Base-by-base conservation (phyloP, 257 asterid species). In the Solanum chiquidenum region DNA sequence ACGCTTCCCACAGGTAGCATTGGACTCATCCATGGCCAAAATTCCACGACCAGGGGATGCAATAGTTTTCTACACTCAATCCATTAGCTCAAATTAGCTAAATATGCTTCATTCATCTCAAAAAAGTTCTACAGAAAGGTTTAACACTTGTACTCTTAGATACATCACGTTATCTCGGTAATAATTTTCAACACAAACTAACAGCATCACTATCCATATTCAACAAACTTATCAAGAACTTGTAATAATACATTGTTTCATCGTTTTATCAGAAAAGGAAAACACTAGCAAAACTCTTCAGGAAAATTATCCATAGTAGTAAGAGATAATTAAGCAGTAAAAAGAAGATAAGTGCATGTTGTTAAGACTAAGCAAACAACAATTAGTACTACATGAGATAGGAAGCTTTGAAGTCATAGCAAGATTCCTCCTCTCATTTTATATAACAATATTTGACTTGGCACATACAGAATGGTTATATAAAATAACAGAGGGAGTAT, bases 41-140 rank as follows among this genome's bases (percentile, higher is more conserved):
- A 94, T 94, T 69, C 98, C 96, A 16, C 95, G 96, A n/a, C 98
- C 98, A 9, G 98, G 96, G 9, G 96, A 91, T 82, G 97, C 95
- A 71, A 94, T 66, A 1, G 95, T 93, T 94, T 94, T 94, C 97
- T 94, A 79, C 33, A 75, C 79, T 69, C 83, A 77, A 46, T 42
- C 12, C 74, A 80, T 40, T 46, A 4, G 35, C 11, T 86, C 68
- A 89, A 66, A 21, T 89, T 33, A 84, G 85, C 52, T 14, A 55
- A 10, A 2, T 69, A 23, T 69, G 37, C 46, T 76, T 80, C 58
- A 85, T 18, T 55, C 12, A 34, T 40, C 83, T 27, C 68, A 16
- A n/a, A 16, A 20, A 64, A 27, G 44, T 13, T 44, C 0, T 42
- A 25, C 1, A 44, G 40, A 79, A 44, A 44, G 18, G 29, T 29